phyloP scores from a whole-genome alignment of 192 early-diverging fungal species.

The Endogone sp. region DNA sequence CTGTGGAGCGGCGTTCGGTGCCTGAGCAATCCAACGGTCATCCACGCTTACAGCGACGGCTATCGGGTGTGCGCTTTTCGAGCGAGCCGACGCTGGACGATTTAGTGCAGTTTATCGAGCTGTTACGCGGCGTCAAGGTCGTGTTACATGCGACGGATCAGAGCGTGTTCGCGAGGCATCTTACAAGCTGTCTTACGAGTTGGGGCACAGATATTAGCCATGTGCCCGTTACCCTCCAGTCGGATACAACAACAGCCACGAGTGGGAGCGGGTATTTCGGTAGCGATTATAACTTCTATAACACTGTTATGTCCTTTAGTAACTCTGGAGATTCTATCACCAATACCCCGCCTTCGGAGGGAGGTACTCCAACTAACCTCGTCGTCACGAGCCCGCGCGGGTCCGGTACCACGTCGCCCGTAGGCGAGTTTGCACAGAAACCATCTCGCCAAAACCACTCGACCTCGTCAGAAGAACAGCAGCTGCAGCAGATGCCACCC shows the following conservation, averaged over 20 bases:
- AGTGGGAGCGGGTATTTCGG: background rate
- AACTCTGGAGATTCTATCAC: background rate
- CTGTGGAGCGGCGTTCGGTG: background rate
- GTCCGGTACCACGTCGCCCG: background rate
- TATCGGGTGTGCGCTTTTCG: constrained; percentile 28
- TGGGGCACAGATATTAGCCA: constrained; percentile 51
- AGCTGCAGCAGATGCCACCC: constrained; percentile 26
- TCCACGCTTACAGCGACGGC: constrained; percentile 13
- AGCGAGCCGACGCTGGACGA: constrained; percentile 49
- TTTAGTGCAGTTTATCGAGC: constrained; percentile 32
- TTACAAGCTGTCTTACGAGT: constrained; percentile 44
- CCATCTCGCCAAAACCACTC: background rate
- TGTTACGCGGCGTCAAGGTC: constrained; percentile 38
- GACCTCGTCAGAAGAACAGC: constrained; percentile 30
- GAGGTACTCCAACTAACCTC: background rate
- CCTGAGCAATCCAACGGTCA: constrained; percentile 2
- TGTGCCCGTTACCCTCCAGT: constrained; percentile 18
- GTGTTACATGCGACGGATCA: constrained; percentile 44
- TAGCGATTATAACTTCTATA: background rate
- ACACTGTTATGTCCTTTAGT: background rate
- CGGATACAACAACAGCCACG: background rate
- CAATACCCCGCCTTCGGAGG: background rate
- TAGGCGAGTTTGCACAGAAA: background rate
- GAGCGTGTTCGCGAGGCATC: constrained; percentile 48
- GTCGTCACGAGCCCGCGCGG: background rate